Conservation (phyloP, 2,329 filamentous ascomycete species). For the Biscogniauxia mediterranea region DNA sequence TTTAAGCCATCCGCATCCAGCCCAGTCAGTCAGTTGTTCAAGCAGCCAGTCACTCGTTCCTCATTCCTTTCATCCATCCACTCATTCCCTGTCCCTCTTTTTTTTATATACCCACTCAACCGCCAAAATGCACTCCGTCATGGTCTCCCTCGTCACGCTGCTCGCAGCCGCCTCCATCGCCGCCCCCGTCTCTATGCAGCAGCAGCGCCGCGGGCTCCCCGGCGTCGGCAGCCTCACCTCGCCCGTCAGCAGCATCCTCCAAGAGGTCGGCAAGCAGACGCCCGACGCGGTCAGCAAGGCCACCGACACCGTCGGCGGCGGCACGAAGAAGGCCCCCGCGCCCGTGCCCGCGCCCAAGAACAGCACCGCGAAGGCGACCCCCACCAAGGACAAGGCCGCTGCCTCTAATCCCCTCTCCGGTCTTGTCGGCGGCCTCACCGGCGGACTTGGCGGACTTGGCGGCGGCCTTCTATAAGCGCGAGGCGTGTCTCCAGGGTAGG, state of each 20-base stretch:
- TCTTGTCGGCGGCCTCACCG: constrained; percentile 7
- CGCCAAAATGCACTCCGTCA: neutral
- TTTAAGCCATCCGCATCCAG: neutral
- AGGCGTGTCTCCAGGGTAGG: neutral
- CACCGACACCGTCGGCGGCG: neutral
- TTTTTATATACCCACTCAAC: neutral
- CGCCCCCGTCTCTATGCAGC: neutral
- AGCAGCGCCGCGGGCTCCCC: neutral
- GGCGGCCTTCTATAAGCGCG: constrained; percentile 1
- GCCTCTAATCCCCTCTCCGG: neutral
- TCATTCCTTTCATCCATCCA: neutral
- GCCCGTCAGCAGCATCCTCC: constrained; percentile 11
- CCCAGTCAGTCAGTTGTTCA: too few relatives aligned
- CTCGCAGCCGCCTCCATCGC: neutral
- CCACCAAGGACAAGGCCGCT: neutral
- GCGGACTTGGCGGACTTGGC: constrained; percentile 15
- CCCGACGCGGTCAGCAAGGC: constrained; percentile 5
- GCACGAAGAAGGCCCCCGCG: constrained; percentile 4
- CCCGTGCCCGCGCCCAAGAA: neutral
- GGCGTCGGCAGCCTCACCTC: constrained; percentile 4
- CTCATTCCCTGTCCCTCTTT: neutral
- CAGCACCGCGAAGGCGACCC: neutral
- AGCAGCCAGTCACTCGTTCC: neutral
- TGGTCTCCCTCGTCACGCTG: neutral
- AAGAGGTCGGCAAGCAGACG: constrained; percentile 10